Evolutionary conservation across 2,329 filamentous ascomycete genomes (phyloP), one percentile per base, ranked within the genome.

Genomic region (Emergomyces orientalis): DNA sequence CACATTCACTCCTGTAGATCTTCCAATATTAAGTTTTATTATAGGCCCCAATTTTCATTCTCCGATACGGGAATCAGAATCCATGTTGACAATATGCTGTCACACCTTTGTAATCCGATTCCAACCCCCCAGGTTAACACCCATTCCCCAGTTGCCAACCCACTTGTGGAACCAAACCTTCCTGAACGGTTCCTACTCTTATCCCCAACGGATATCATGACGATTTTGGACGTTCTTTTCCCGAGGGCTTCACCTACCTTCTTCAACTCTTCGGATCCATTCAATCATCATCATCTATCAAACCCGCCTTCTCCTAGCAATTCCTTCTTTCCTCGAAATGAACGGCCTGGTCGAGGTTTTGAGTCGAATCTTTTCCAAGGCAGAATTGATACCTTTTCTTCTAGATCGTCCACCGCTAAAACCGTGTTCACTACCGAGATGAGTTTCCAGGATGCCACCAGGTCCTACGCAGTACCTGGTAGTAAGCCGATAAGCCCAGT

Each of bases 141-240:
- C 43, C 41, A 61, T 11, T 52, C 22, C 32, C 61, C 65, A 52
- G 60, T 45, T 54, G 41, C 60, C 34, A 60, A 51, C 27, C 14
- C 59, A 59, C 5, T 51, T 51, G 27, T 43, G 32, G n/a, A 62
- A 27, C 89, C 86, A 61, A 86, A 89, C 65, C 88, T 86, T 6
- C 90, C 87, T 58, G 60, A 61, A 49, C 62, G 37, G 45, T 61
- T 63, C 34, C 54, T 67, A 19, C 63, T 61, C 47, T 77, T 96
- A 67, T 90, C 88, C 71, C 86, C 90, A 43, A 84, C 88, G 49
- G 92, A 97, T 73, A 79, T 96, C 67, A 80, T 88, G 43, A 92
- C 90, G 2, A 77, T 96, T 69, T 84, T 95, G 66, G 90, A 94
- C 73, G 88, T 88, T 13, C 82, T 97, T 17, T 96, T 92, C 71